A percentile compares a stretch with the other conserved stretches of the same genome.
These are phyloP conservation scores for Globisporangium camurandrum DNA, from an alignment of 352 stramenopile genomes.

Conservation along the genomic window DNA sequence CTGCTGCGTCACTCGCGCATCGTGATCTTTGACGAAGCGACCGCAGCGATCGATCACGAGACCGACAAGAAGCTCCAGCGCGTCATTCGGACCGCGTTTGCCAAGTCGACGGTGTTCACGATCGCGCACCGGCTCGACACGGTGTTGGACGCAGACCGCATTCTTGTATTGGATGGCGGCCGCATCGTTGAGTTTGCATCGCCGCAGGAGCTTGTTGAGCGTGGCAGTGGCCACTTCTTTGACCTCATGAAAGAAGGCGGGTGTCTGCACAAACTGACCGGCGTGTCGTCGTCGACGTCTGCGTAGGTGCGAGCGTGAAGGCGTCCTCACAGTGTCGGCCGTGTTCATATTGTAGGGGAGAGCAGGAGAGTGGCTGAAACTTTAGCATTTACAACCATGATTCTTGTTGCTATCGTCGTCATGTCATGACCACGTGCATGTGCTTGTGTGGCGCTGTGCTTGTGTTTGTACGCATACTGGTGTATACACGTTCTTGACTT, in stretches of 20 bases:
- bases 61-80: conserved; percentile 88
- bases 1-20: conserved; percentile 91
- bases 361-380: background rate
- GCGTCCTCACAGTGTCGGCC: too few species aligned
- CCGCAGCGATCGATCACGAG: conserved; percentile 85
- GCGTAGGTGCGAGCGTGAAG: background rate
- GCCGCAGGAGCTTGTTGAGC: conserved; percentile 35
- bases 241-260: conserved; percentile 18
- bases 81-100: conserved; percentile 92
- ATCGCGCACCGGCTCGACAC: conserved; percentile 97
- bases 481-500: conserved; percentile 8
- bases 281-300: too few species aligned
- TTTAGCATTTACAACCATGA: background rate
- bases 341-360: too few species aligned
- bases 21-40: conserved; percentile 98
- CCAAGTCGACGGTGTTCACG: conserved; percentile 90
- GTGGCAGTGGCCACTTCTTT: conserved; percentile 17
- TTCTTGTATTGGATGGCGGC: conserved; percentile 94
- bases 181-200: conserved; percentile 90
- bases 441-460: background rate
- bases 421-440: background rate
- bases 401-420: background rate
- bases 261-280: conserved; percentile 17
- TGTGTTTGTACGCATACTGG: background rate
- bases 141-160: conserved; percentile 93